Evolutionary conservation across 768 basidiomycete species (phyloP), one percentile per base, ranked within the genome.

Genomic region (Hericium coralloides): DNA sequence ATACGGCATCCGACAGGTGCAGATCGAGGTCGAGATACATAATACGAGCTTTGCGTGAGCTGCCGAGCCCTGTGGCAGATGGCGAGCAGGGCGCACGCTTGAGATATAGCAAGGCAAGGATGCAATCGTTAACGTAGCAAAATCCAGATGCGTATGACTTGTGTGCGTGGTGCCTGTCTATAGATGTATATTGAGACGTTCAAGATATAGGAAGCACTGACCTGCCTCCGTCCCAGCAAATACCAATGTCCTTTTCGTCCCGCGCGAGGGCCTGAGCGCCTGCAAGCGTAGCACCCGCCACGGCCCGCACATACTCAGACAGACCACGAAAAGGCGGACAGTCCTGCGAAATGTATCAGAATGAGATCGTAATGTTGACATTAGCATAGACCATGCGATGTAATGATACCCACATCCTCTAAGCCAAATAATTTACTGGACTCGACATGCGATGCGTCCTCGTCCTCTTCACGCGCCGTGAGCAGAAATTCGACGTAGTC

Each of bases 161-260:
- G 52, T 83, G 80, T 0, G 90, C 89, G 64, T 97, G 95, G 64
- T 95, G 95, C 64, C 93, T 85, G 54, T 2, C 12, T 38, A 14
- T 56, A 37, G 25, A 51, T 55, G 38, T 20, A 17, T n/a, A 26
- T 54, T 45, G 39, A 45, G 41, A 9, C 31, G 38, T 25, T 45
- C 43, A 52, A 9, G 17, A n/a, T n/a, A 15, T 25, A n/a, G 6
- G 59, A 41, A 38, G n/a, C 9, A 55, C 67, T 52, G 57, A 83
- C 84, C 89, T 78, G 52, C 95, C 95, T 15, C 95, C 95, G 63
- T 95, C 94, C 94, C 95, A 97, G 66, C 81, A 85, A 45, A 98
- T 81, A 0, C 87, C 82, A 25, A 89, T 70, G 26, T 88, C 78
- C 4, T 79, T 77, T 2, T 72, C 47, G 14, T 73, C 70, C 12